Evolutionary conservation across 805 yeast species (phyloP).

Genomic region (Saturnispora bothae): DNA sequence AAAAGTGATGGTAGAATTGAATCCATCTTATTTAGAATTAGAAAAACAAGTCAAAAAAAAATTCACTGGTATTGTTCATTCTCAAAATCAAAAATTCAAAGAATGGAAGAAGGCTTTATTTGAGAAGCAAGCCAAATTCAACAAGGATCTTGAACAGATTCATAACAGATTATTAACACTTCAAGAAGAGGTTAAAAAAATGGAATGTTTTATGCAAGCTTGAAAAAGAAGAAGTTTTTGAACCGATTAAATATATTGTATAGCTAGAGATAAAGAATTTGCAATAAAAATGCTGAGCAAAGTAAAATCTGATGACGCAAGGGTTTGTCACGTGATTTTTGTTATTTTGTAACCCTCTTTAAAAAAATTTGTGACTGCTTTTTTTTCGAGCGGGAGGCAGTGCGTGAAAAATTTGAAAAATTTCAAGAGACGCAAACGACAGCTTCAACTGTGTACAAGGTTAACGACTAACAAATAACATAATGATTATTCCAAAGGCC

Average conservation of each 20-base stretch:
- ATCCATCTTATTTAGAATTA: slow-evolving; percentile 36
- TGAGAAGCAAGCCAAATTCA: slow-evolving; percentile 44
- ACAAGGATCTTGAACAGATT: slow-evolving; percentile 39
- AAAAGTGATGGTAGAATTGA: slow-evolving; percentile 29
- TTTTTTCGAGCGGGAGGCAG: background rate
- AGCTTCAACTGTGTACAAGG: background rate
- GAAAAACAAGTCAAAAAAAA: slow-evolving; percentile 34
- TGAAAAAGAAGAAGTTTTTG: background rate
- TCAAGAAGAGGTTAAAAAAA: slow-evolving; percentile 23
- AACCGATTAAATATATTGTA: background rate
- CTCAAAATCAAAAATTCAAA: slow-evolving; percentile 47
- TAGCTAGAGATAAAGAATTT: background rate
- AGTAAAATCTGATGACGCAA: background rate
- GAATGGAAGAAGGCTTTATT: slow-evolving; percentile 51
- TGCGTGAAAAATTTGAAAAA: slow-evolving; percentile 7
- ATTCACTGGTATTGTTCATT: slow-evolving; percentile 32
- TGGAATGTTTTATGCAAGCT: slow-evolving; percentile 3
- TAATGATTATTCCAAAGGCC: slow-evolving; percentile 98
- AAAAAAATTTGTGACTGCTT: slow-evolving; percentile 6
- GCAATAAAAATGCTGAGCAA: background rate
- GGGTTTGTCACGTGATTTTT: slow-evolving; percentile 8
- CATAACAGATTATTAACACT: slow-evolving; percentile 29
- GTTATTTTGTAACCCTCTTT: background rate
- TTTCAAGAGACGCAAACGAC: background rate
- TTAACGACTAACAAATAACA: slow-evolving; percentile 20